Percentiles rank a stretch among this genome's conserved stretches.
These are phyloP conservation scores for Plenodomus tracheiphilus DNA, from an alignment of 2,329 filamentous ascomycete genomes.

Conservation along the genomic window DNA sequence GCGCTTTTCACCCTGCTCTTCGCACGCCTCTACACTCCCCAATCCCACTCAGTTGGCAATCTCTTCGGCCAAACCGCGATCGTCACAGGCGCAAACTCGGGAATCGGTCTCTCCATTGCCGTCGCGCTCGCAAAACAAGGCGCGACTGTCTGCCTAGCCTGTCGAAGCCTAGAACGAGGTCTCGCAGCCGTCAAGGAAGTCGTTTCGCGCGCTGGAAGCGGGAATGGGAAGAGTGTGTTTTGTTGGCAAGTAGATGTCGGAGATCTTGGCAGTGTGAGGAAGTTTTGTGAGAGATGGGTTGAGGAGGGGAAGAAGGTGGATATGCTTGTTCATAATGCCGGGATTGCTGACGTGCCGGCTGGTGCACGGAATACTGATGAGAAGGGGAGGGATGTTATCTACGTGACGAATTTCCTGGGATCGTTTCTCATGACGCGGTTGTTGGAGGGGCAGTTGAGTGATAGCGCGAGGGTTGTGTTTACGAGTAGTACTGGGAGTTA, in stretches of 20 bases:
- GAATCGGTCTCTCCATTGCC: constrained; percentile 48
- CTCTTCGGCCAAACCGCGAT: constrained; percentile 53
- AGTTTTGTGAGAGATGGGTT: constrained; percentile 14
- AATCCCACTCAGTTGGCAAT: constrained; percentile 7
- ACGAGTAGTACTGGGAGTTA: constrained; percentile 17
- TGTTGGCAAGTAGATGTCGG: constrained; percentile 14
- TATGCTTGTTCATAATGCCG: constrained; percentile 22
- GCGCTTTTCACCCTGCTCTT: constrained; percentile 8
- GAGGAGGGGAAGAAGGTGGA: constrained; percentile 11
- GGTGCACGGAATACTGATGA: constrained; percentile 1
- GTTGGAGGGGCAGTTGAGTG: constrained; percentile 8
- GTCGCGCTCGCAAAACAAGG: constrained; percentile 14
- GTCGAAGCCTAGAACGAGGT: constrained; percentile 16
- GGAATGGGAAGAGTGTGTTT: constrained; percentile 4
- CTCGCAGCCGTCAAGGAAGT: constrained; percentile 11
- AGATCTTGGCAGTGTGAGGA: constrained; percentile 12
- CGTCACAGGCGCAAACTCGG: constrained; percentile 56
- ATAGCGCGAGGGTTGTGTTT: constrained; percentile 11
- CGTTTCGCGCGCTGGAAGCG: constrained; percentile 1
- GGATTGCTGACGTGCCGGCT: constrained; percentile 7
- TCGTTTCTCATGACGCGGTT: constrained; percentile 17
- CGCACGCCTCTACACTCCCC: constrained; percentile 15
- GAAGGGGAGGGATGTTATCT: constrained; percentile 10
- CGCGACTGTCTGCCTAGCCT: constrained; percentile 17
- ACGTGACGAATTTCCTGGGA: constrained; percentile 19